These are phyloP conservation scores for Aspergillus baeticus DNA, from an alignment of 495 filamentous ascomycete genomes.

Conservation along the genomic window DNA sequence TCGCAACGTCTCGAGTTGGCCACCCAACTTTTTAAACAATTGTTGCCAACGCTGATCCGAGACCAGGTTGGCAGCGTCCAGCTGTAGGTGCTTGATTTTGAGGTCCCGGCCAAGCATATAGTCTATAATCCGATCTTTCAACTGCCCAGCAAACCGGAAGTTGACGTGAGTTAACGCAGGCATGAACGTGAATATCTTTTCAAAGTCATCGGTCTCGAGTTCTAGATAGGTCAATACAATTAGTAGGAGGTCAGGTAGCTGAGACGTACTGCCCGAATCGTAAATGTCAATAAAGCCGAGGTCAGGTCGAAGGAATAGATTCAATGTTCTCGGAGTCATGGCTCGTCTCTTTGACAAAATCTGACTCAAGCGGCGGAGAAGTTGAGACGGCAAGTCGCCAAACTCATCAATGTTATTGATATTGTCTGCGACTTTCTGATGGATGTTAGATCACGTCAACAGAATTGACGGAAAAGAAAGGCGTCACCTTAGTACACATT, in stretches of 20 bases:
- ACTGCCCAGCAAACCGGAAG: conserved; percentile 76
- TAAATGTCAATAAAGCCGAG: conserved; percentile 69
- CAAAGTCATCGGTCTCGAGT: conserved; percentile 70
- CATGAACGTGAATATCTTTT: conserved; percentile 75
- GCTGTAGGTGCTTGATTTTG: conserved; percentile 58
- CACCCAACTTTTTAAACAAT: conserved; percentile 61
- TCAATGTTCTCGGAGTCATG: conserved; percentile 65
- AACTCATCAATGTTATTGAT: conserved; percentile 80
- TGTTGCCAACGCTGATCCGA: conserved; percentile 67
- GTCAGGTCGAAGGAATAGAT: conserved; percentile 73
- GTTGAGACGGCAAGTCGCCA: conserved; percentile 66
- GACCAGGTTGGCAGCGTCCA: conserved; percentile 79
- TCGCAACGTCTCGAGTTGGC: conserved; percentile 62
- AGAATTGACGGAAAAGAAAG: not conserved
- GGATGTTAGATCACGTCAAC: not conserved
- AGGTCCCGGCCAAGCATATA: conserved; percentile 72
- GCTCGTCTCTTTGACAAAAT: conserved; percentile 79
- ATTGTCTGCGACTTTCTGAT: conserved; percentile 71
- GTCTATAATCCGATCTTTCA: conserved; percentile 78
- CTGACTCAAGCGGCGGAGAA: conserved; percentile 73
- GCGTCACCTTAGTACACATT: conserved; percentile 67
- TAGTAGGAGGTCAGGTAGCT: too few relatives aligned
- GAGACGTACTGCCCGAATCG: conserved; percentile 70
- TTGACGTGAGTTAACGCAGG: conserved; percentile 66
- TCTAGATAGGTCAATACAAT: conserved; percentile 40